Base-by-base conservation (phyloP, 192 early-diverging fungal species). In the Phycomyces nitens region DNA sequence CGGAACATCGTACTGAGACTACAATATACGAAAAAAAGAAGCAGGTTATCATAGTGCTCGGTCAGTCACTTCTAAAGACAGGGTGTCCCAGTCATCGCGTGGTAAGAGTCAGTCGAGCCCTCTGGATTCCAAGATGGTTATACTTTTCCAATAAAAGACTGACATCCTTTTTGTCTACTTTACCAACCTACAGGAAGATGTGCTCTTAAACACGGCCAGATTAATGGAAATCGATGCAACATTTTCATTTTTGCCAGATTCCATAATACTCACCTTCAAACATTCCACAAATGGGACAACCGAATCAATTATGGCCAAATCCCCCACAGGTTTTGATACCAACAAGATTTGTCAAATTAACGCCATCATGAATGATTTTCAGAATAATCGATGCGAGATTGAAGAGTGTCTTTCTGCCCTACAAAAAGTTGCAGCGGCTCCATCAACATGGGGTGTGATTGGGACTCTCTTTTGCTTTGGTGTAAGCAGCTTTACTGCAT, bases 191-290 rank as follows among this genome's bases (percentile, higher is more conserved):
- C 44, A 75, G 73, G 78, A 82, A 58, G 74, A 75, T 18, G 69
- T 73, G 5, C 62, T 82, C 18, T 73, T 76, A 15, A 72, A 80
- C n/a, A 76, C 78, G 8, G 27, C 80, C 10, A 70, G 65, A 56
- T 58, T 55, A 53, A 65, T 90, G 65, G 80, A 82, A 22, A 69
- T 90, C 23, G 78, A 88, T 20, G 87, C 84, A 1, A 80, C 81
- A 5, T 87, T 89, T 65, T 81, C 84, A 18, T 83, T 79, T 40
- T 67, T 91, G 27, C 89, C 89, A 3, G 85, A 86, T 10, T 74
- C 88, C 29, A 82, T 91, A 63, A 77, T 88, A 54, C 84, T 91
- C 44, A 82, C 83, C 2, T 91, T 91, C 71, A 79, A 82, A 59
- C 77, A 88, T 74, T 73, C 83, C 14, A 82, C 81, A 38, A 84